phyloP scores from a whole-genome alignment of 139 green algal genomes.

The Chloropicon primus region DNA sequence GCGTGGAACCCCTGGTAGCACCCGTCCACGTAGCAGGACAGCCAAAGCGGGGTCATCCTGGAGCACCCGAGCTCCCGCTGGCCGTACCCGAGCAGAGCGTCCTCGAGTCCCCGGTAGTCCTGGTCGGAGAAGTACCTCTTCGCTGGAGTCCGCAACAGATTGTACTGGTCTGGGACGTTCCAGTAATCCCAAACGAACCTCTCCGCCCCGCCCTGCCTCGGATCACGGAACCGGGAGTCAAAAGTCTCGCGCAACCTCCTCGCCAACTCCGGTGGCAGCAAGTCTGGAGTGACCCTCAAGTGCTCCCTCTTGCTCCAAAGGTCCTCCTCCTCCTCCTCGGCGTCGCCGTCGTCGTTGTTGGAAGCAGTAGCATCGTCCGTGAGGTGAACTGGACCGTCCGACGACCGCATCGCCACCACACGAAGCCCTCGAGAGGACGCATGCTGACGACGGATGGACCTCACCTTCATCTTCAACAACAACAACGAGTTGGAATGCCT shows the following conservation, averaged over 20 bases:
- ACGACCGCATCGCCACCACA: too few species aligned
- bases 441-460: too few species aligned
- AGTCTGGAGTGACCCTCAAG: not conserved
- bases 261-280: not conserved
- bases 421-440: too few species aligned
- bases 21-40: constrained; percentile 61
- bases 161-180: constrained; percentile 62
- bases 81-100: constrained; percentile 1
- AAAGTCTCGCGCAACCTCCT: not conserved
- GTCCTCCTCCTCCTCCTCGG: not conserved
- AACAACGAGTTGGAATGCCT: too few species aligned
- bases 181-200: constrained; percentile 57
- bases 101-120: not conserved
- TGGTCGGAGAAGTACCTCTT: not conserved
- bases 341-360: too few species aligned
- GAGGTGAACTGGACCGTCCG: too few species aligned
- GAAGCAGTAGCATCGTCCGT: too few species aligned
- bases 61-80: constrained; percentile 25
- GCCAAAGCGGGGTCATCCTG: constrained; percentile 65
- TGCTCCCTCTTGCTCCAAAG: not conserved
- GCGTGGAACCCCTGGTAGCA: constrained; percentile 49
- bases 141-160: constrained; percentile 41
- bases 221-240: constrained; percentile 18
- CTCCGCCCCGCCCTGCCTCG: constrained; percentile 16
- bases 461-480: too few species aligned